Evolutionary conservation across 2,329 filamentous ascomycete species (phyloP).

Genomic region (Acephala macrosclerotiorum): DNA sequence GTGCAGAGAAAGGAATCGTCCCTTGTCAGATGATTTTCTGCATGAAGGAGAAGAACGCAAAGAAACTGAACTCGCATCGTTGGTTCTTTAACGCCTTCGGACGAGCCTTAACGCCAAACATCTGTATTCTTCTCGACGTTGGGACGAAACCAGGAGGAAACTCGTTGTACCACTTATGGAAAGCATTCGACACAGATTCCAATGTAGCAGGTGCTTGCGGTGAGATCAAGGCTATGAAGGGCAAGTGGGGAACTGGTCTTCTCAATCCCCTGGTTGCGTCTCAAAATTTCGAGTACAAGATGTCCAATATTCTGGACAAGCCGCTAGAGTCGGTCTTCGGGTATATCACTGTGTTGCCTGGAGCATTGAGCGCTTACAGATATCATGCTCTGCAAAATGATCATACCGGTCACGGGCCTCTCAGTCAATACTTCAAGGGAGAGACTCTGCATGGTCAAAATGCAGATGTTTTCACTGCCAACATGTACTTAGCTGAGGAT

Average conservation of each 20-base stretch:
- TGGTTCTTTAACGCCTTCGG: conserved; percentile 99
- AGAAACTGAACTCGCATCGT: conserved; percentile 97
- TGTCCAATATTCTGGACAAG: conserved; percentile 99
- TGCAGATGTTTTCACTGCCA: conserved; percentile 96
- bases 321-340: conserved; percentile 96
- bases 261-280: conserved; percentile 95
- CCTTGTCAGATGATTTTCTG: conserved; percentile 99
- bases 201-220: conserved; percentile 97
- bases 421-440: conserved; percentile 99
- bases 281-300: conserved; percentile 99
- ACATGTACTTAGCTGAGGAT: conserved; percentile 93
- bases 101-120: conserved; percentile 88
- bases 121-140: conserved; percentile 96
- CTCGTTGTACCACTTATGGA: conserved; percentile 98
- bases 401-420: conserved; percentile 89
- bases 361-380: conserved; percentile 92
- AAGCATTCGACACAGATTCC: conserved; percentile 97
- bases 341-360: conserved; percentile 96
- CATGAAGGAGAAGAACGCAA: conserved; percentile 95
- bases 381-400: conserved; percentile 98
- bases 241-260: conserved; percentile 80
- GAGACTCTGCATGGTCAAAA: conserved; percentile 96
- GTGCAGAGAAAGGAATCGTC: conserved; percentile 97
- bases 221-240: conserved; percentile 97
- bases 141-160: conserved; percentile 90